Evolutionary conservation across 805 yeast species (phyloP).

Genomic region (Teunomyces gatunensis): DNA sequence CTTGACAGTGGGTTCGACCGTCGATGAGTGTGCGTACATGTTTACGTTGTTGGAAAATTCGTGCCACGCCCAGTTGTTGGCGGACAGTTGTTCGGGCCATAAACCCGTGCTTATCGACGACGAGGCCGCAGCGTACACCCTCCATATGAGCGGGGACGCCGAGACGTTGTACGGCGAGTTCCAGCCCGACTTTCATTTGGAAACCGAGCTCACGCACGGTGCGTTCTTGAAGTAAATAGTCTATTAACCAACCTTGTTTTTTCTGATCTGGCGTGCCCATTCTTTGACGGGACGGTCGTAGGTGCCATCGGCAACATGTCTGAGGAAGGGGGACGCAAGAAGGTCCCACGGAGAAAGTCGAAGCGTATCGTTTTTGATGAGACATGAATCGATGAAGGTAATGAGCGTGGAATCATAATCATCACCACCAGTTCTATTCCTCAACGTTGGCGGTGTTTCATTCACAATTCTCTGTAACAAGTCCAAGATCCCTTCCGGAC

Average conservation of each 20-base stretch:
- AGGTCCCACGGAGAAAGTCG: conserved; percentile 77
- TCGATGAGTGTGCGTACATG: conserved; percentile 72
- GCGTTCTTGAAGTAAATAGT: conserved; percentile 19
- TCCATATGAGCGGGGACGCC: conserved; percentile 57
- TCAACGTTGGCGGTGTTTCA: conserved; percentile 79
- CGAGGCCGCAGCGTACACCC: conserved; percentile 58
- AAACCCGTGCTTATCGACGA: conserved; percentile 38
- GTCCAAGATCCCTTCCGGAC: conserved; percentile 86
- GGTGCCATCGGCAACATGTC: conserved; percentile 27
- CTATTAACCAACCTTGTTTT: not conserved
- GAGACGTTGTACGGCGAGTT: conserved; percentile 70
- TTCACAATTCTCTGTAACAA: conserved; percentile 89
- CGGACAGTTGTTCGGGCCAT: conserved; percentile 52
- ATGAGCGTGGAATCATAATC: conserved; percentile 35
- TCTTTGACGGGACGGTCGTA: conserved; percentile 36
- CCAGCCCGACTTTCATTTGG: conserved; percentile 62
- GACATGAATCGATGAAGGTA: conserved; percentile 72
- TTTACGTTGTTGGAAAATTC: conserved; percentile 61
- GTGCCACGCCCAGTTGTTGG: conserved; percentile 65
- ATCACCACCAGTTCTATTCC: conserved; percentile 18
- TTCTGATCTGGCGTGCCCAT: conserved; percentile 29
- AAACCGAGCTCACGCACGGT: conserved; percentile 17
- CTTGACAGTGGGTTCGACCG: conserved; percentile 65
- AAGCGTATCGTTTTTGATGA: conserved; percentile 62
- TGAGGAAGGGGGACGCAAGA: conserved; percentile 34